Percentiles rank a stretch among this genome's conserved stretches.
Conservation (phyloP, 805 yeast species). For the Starmerella cellae region DNA sequence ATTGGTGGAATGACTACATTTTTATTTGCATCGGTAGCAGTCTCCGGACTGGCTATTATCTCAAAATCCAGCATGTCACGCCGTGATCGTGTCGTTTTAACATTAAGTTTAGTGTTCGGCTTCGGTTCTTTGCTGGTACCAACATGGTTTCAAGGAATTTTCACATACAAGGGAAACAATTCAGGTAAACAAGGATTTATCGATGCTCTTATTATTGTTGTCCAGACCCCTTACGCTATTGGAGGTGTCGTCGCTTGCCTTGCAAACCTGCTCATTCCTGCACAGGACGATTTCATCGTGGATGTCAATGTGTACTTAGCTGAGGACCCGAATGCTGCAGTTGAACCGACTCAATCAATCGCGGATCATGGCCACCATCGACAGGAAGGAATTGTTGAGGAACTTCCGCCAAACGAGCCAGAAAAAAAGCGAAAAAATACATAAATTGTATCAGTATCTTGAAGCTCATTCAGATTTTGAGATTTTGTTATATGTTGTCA, state of each 20-base stretch:
- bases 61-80: constrained; percentile 43
- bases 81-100: constrained; percentile 59
- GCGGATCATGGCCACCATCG: too few species aligned
- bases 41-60: constrained; percentile 58
- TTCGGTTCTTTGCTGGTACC: constrained; percentile 54
- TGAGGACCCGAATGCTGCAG: constrained; percentile 2
- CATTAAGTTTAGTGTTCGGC: constrained; percentile 53
- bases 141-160: constrained; percentile 49
- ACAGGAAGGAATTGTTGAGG: not conserved
- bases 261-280: constrained; percentile 47
- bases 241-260: constrained; percentile 53
- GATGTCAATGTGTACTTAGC: constrained; percentile 4
- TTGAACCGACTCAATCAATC: not conserved
- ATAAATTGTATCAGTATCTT: too few species aligned
- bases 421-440: too few species aligned
- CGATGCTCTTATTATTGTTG: constrained; percentile 53
- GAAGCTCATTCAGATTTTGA: too few species aligned
- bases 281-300: constrained; percentile 28
- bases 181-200: constrained; percentile 44
- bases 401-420: too few species aligned
- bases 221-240: constrained; percentile 63
- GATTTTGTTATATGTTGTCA: too few species aligned
- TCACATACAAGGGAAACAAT: constrained; percentile 55
- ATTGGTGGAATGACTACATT: constrained; percentile 83
- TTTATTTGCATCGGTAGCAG: constrained; percentile 62